Evolutionary conservation across 2,329 filamentous ascomycete species (phyloP).

Genomic region (Lachnellula occidentalis): DNA sequence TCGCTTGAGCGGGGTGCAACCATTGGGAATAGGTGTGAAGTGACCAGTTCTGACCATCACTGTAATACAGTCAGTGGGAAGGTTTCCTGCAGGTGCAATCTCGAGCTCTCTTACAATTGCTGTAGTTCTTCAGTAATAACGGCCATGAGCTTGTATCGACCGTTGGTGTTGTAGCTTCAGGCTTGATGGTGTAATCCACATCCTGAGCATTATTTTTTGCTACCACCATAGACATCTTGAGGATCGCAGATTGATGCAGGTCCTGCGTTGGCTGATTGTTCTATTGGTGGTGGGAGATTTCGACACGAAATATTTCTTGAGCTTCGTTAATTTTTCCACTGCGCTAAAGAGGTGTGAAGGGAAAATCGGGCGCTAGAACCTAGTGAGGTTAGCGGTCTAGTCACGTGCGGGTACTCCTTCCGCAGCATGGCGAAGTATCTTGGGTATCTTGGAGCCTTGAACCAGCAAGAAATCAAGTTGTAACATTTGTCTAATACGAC

Average conservation of each 20-base stretch:
- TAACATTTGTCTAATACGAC: too few species aligned
- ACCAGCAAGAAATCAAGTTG: too few species aligned
- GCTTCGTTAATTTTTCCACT: constrained; percentile 12
- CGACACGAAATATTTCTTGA: constrained; percentile 8
- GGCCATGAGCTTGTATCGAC: constrained; percentile 89
- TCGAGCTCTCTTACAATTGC: constrained; percentile 63
- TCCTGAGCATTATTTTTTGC: constrained; percentile 39
- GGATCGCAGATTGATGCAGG: constrained; percentile 13
- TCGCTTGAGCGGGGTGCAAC: constrained; percentile 84
- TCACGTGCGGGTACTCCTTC: background rate
- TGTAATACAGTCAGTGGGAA: constrained; percentile 34
- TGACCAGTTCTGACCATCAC: constrained; percentile 91
- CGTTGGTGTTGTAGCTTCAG: constrained; percentile 70
- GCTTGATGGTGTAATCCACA: constrained; percentile 85
- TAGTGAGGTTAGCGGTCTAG: background rate
- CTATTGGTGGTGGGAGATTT: constrained; percentile 3
- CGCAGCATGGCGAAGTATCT: too few species aligned
- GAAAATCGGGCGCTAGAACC: background rate
- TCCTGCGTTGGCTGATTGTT: constrained; percentile 9
- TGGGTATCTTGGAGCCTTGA: too few species aligned
- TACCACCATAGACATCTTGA: constrained; percentile 43
- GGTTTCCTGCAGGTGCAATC: constrained; percentile 3
- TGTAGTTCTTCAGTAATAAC: constrained; percentile 91
- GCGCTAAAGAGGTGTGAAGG: constrained; percentile 10
- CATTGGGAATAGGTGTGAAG: constrained; percentile 93